These are phyloP conservation scores for Ambrosiella xylebori DNA, from an alignment of 2,329 filamentous ascomycete species.

Conservation along the genomic window DNA sequence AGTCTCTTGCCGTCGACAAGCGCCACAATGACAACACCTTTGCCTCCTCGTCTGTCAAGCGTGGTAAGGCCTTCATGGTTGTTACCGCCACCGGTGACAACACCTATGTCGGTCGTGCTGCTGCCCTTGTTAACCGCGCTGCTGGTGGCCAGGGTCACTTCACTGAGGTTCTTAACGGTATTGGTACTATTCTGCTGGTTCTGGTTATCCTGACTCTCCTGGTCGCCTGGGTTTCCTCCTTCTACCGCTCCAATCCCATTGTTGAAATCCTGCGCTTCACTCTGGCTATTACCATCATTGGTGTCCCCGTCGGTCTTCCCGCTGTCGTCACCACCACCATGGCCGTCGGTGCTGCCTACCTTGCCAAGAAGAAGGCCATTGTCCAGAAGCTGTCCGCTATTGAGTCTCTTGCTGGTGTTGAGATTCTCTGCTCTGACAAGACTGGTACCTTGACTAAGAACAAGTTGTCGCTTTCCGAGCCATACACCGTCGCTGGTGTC, in stretches of 20 bases:
- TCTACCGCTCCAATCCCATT: constrained; percentile 73
- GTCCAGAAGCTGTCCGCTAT: constrained; percentile 87
- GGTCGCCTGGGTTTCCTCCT: constrained; percentile 70
- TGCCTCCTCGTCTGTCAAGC: constrained; percentile 76
- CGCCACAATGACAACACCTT: constrained; percentile 66
- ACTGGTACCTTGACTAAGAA: constrained; percentile 89
- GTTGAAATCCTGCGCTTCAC: constrained; percentile 69
- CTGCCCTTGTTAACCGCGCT: constrained; percentile 67
- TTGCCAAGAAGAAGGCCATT: constrained; percentile 84
- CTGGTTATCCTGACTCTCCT: constrained; percentile 68
- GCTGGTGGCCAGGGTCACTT: constrained; percentile 65
- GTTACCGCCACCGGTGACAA: constrained; percentile 74
- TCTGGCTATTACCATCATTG: constrained; percentile 76
- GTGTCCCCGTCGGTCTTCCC: constrained; percentile 83
- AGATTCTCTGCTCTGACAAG: constrained; percentile 91
- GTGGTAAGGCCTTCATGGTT: constrained; percentile 70
- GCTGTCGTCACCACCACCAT: constrained; percentile 89
- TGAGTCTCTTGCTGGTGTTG: constrained; percentile 78
- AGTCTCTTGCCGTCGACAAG: constrained; percentile 84
- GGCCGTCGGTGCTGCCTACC: constrained; percentile 81
- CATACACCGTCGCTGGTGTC: constrained; percentile 66
- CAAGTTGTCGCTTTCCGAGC: constrained; percentile 75
- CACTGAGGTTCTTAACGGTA: constrained; percentile 77
- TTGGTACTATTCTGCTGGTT: constrained; percentile 62
- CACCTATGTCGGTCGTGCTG: constrained; percentile 78